phyloP scores from a whole-genome alignment of 2,329 filamentous ascomycete species.

The Bipolaris sorokiniana region DNA sequence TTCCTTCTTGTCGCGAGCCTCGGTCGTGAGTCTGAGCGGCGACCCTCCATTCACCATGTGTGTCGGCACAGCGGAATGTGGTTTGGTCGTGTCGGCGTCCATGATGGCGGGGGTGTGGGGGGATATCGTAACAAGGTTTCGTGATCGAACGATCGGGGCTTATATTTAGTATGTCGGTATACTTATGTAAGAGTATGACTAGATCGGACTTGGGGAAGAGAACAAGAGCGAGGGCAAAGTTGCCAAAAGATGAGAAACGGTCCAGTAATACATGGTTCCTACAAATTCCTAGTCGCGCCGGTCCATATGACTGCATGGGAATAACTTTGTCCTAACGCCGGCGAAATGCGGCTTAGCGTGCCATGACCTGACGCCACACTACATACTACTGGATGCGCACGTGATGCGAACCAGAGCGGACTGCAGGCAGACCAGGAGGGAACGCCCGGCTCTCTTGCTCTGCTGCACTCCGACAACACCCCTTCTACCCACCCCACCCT shows the following conservation, averaged over 20 bases:
- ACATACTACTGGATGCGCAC: not conserved
- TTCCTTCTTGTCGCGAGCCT: constrained; percentile 58
- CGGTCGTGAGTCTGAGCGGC: constrained; percentile 55
- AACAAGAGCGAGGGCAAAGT: constrained; percentile 12
- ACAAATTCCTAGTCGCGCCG: constrained; percentile 8
- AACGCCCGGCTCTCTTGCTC: not conserved
- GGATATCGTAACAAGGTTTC: too few relatives aligned
- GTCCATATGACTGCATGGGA: constrained; percentile 24
- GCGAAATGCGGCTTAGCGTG: constrained; percentile 22
- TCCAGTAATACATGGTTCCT: constrained; percentile 24
- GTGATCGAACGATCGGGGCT: not conserved
- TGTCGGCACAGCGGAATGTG: constrained; percentile 60
- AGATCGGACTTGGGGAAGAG: not conserved
- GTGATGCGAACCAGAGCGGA: constrained; percentile 9
- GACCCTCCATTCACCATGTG: constrained; percentile 64
- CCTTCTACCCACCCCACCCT: constrained; percentile 3
- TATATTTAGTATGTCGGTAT: not conserved
- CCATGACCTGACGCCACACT: constrained; percentile 13
- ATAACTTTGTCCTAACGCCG: constrained; percentile 20
- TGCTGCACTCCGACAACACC: constrained; percentile 3
- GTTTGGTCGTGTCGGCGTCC: constrained; percentile 53
- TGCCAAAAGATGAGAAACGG: constrained; percentile 18
- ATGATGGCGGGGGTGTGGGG: constrained; percentile 38
- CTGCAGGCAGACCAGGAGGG: not conserved
- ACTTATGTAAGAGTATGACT: constrained; percentile 1